phyloP scores from a whole-genome alignment of 2,329 filamentous ascomycete genomes.

The Venturia asperata region DNA sequence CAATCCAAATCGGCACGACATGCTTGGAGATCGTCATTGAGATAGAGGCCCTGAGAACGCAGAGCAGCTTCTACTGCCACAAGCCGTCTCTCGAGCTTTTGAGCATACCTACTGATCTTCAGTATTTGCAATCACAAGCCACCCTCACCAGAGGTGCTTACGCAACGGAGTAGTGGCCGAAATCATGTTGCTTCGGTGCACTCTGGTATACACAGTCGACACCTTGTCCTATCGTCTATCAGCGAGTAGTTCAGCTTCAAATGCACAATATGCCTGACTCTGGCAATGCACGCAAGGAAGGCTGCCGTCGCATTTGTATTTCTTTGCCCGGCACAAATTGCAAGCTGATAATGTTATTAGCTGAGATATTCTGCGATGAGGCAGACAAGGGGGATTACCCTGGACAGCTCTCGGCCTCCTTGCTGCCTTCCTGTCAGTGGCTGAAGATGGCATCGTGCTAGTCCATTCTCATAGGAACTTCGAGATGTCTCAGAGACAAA shows the following conservation, averaged over 20 bases:
- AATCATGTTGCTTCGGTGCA: conserved; percentile 8
- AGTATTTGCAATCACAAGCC: background rate
- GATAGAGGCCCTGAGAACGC: background rate
- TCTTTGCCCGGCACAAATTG: conserved; percentile 41
- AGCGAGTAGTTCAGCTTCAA: background rate
- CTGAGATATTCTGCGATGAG: background rate
- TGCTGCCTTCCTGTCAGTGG: background rate
- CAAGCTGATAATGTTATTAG: conserved; percentile 41
- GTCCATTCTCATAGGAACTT: background rate
- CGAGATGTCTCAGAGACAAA: background rate
- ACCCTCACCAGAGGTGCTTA: conserved; percentile 12
- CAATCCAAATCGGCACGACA: background rate
- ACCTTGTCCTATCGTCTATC: conserved; percentile 14
- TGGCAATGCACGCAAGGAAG: conserved; percentile 41
- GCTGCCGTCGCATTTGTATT: conserved; percentile 44
- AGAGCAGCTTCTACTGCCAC: conserved; percentile 12
- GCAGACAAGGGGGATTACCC: background rate
- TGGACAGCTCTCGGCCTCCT: conserved; percentile 6
- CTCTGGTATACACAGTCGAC: conserved; percentile 21
- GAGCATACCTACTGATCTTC: background rate
- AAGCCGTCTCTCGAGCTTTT: conserved; percentile 14
- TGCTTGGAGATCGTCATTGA: background rate
- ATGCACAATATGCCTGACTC: conserved; percentile 28
- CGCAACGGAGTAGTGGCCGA: conserved; percentile 13
- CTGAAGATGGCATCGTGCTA: conserved; percentile 7